These are phyloP conservation scores for Apiotrichum mycotoxinovorans DNA, from an alignment of 1,284 basidiomycete genomes.

Conservation along the genomic window DNA sequence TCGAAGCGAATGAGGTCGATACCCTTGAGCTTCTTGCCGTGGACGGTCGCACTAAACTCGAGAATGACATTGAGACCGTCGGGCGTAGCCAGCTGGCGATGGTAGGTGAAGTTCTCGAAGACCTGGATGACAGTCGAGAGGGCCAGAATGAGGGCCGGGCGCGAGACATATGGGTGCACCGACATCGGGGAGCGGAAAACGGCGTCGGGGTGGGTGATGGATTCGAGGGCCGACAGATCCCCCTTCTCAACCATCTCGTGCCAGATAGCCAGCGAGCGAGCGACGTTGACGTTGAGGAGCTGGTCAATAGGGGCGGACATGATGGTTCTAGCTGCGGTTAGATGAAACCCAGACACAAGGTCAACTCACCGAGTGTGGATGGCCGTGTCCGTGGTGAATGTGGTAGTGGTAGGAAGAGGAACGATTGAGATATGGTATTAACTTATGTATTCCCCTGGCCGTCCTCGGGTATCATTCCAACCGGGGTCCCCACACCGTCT, in stretches of 20 bases:
- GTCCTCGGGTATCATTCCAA: too few relatives aligned
- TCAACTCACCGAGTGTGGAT: too few relatives aligned
- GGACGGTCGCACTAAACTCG: conserved; percentile 15
- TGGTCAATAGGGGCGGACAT: not conserved
- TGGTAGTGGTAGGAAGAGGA: too few relatives aligned
- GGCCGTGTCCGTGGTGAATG: too few relatives aligned
- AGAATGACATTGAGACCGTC: conserved; percentile 17
- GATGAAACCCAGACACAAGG: too few relatives aligned
- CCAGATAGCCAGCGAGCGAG: conserved; percentile 12
- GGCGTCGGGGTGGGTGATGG: conserved; percentile 19
- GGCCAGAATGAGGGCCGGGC: conserved; percentile 12
- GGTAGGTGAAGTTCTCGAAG: conserved; percentile 19
- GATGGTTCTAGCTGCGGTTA: not conserved
- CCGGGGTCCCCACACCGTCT: too few relatives aligned
- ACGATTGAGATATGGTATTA: too few relatives aligned
- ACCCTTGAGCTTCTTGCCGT: conserved; percentile 19
- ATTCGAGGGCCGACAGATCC: conserved; percentile 7
- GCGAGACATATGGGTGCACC: conserved; percentile 7
- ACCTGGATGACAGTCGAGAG: conserved; percentile 15
- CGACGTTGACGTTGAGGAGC: conserved; percentile 5
- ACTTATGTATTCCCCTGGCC: too few relatives aligned
- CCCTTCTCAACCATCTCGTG: conserved; percentile 12
- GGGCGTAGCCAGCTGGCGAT: conserved; percentile 11
- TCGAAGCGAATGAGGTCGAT: conserved; percentile 17
- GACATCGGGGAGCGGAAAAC: conserved; percentile 18